Percentiles rank a stretch among this genome's conserved stretches.
Conservation (phyloP, 2,329 filamentous ascomycete genomes). For the Alternaria sp. region DNA sequence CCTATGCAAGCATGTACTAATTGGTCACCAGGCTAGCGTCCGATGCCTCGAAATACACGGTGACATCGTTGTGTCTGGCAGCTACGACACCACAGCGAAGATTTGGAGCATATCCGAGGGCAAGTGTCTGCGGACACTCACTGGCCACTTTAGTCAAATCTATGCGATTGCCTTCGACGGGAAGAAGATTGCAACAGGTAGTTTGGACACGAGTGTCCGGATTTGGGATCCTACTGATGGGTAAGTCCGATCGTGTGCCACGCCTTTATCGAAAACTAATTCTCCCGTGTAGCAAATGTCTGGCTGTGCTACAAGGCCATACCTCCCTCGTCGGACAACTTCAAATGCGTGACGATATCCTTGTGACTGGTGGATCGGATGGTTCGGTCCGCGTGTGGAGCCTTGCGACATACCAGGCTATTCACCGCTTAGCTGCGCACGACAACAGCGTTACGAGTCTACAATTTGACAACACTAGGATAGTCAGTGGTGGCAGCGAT, state of each 20-base stretch:
- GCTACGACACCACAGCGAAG: slow-evolving; percentile 94
- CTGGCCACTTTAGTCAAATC: slow-evolving; percentile 97
- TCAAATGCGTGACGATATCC: slow-evolving; percentile 91
- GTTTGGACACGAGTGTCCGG: slow-evolving; percentile 92
- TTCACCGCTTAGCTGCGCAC: slow-evolving; percentile 93
- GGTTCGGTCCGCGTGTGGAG: slow-evolving; percentile 98
- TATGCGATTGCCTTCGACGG: slow-evolving; percentile 99
- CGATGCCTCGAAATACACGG: slow-evolving; percentile 95
- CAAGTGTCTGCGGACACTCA: slow-evolving; percentile 85
- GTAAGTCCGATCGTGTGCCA: slow-evolving; percentile 60
- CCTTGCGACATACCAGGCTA: slow-evolving; percentile 85
- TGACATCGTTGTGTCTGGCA: slow-evolving; percentile 96
- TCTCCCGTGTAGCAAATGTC: slow-evolving; percentile 65
- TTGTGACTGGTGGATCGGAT: slow-evolving; percentile 95
- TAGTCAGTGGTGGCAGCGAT: slow-evolving; percentile 95
- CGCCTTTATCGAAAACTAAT: slow-evolving; percentile 22
- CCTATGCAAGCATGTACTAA: slow-evolving; percentile 86
- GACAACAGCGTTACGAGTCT: slow-evolving; percentile 98
- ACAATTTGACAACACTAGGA: slow-evolving; percentile 94
- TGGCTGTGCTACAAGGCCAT: slow-evolving; percentile 93
- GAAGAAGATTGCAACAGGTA: slow-evolving; percentile 89
- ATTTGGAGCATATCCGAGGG: slow-evolving; percentile 99
- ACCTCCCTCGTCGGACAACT: slow-evolving; percentile 96
- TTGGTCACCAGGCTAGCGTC: slow-evolving; percentile 95
- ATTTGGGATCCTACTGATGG: slow-evolving; percentile 95